These are phyloP conservation scores for Daldinia sp. DNA, from an alignment of 2,329 filamentous ascomycete genomes.

Conservation along the genomic window DNA sequence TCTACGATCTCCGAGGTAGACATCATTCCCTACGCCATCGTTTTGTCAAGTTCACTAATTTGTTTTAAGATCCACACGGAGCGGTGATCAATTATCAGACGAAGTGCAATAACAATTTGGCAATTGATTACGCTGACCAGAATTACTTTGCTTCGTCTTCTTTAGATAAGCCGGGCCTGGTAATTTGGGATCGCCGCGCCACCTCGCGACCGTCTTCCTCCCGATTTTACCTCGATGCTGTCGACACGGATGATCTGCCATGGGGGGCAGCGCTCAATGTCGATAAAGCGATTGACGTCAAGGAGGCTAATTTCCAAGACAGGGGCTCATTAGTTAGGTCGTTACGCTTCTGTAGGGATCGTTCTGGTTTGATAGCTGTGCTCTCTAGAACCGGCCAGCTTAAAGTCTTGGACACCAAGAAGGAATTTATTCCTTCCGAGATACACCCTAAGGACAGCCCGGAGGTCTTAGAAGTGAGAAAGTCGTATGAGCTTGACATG, in stretches of 20 bases:
- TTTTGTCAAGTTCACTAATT: constrained; percentile 30
- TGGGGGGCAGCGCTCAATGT: constrained; percentile 70
- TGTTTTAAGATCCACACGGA: constrained; percentile 55
- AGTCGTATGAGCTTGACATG: constrained; percentile 69
- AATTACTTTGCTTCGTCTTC: constrained; percentile 87
- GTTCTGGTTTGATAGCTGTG: constrained; percentile 67
- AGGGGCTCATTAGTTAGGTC: constrained; percentile 69
- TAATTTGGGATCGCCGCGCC: constrained; percentile 81
- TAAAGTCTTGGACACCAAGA: constrained; percentile 66
- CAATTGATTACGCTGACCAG: constrained; percentile 80
- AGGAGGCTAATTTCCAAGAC: constrained; percentile 60
- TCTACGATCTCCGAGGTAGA: constrained; percentile 81
- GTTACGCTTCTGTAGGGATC: constrained; percentile 69
- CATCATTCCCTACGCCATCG: background rate
- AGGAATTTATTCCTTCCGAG: constrained; percentile 57
- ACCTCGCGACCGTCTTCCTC: constrained; percentile 61
- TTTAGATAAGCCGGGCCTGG: constrained; percentile 75
- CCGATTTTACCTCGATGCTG: constrained; percentile 62
- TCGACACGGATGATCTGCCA: constrained; percentile 67
- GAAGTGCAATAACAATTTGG: constrained; percentile 74
- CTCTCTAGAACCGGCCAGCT: constrained; percentile 70
- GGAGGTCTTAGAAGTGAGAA: constrained; percentile 66
- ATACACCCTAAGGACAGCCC: constrained; percentile 58
- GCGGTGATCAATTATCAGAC: constrained; percentile 68
- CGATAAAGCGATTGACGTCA: constrained; percentile 64